Evolutionary conservation across 176 grass and related monocot genomes (phyloP), one percentile per base, ranked within the genome.

Genomic region (Oryza nivara): DNA sequence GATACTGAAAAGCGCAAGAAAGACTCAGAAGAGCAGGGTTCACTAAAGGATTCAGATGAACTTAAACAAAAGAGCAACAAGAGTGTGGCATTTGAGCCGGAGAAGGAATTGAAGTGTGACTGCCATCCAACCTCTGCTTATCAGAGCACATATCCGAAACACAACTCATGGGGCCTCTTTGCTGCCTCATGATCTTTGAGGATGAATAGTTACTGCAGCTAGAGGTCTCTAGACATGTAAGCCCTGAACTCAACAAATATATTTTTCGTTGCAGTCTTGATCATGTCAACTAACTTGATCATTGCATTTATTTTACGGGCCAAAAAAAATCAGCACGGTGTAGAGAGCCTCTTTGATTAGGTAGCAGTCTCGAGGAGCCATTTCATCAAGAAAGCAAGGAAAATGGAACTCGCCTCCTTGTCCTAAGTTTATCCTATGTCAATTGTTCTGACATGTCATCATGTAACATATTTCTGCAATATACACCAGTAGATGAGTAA

Each of bases 31-130:
- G 74, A 85, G 65, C 47, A 40, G 11, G 43, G 22, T 7, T 17
- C 36, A 0, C 17, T 40, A 28, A 78, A 91, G 30, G 83, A 79
- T 78, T 65, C 64, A 75, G 78, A 78, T 36, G 81, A 65, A 70
- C 22, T 69, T n/a, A 87, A 86, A 30, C 63, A 49, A 32, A 89
- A 77, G 79, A 60, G 49, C 36, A 45, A 54, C 78, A 88, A 85
- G 60, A 84, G 19, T 10, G 89, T 91, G 75, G 91, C 89, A 3
- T 87, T 87, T 89, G 83, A 89, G 61, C 61, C 49, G 2, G 84
- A 91, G 43, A 91, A 86, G 75, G 91, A 86, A 14, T 51, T 85
- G 25, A 90, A 75, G 77, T 70, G 79, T 16, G 45, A 85, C 8
- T 85, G 84, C 74, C 88, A 80, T 72, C n/a, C 66, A 16, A 28